Evolutionary conservation across 352 stramenopile species (phyloP).

Genomic region (Pythium oligandrum): DNA sequence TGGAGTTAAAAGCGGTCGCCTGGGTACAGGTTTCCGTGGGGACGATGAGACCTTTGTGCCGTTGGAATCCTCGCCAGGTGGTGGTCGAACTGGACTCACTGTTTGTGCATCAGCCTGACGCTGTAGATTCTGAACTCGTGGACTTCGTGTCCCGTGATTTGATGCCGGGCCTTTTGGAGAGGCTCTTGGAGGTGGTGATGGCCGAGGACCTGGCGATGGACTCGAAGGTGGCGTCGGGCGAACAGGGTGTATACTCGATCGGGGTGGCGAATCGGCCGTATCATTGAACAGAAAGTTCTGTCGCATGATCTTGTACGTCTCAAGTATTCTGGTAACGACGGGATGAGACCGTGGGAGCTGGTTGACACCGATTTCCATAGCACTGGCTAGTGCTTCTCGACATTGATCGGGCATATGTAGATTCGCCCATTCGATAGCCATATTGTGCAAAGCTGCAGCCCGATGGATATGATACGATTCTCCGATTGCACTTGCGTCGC

Average conservation of each 20-base stretch:
- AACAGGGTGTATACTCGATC: too few species aligned
- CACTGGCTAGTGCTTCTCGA: constrained; percentile 44
- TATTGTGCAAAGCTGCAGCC: constrained; percentile 60
- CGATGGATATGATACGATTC: constrained; percentile 38
- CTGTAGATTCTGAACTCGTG: constrained; percentile 17
- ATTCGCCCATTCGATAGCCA: constrained; percentile 69
- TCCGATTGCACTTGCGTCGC: background rate
- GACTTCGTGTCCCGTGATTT: constrained; percentile 11
- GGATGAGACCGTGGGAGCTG: constrained; percentile 45
- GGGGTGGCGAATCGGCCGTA: background rate
- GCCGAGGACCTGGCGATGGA: constrained; percentile 1
- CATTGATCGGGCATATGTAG: constrained; percentile 56
- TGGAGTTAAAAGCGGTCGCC: constrained; percentile 33
- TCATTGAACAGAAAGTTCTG: constrained; percentile 56
- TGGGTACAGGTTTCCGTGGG: constrained; percentile 30
- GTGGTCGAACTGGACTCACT: constrained; percentile 17
- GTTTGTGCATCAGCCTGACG: constrained; percentile 2
- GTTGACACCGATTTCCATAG: constrained; percentile 61
- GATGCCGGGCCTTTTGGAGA: background rate
- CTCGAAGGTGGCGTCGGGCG: too few species aligned
- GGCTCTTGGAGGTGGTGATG: background rate
- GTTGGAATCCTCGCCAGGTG: constrained; percentile 8
- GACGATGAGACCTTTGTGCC: constrained; percentile 18
- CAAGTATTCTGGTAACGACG: constrained; percentile 45
- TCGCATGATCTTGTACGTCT: constrained; percentile 69